These are phyloP conservation scores for Prunus fruticosa DNA, from an alignment of 306 rosid species.

Conservation along the genomic window DNA sequence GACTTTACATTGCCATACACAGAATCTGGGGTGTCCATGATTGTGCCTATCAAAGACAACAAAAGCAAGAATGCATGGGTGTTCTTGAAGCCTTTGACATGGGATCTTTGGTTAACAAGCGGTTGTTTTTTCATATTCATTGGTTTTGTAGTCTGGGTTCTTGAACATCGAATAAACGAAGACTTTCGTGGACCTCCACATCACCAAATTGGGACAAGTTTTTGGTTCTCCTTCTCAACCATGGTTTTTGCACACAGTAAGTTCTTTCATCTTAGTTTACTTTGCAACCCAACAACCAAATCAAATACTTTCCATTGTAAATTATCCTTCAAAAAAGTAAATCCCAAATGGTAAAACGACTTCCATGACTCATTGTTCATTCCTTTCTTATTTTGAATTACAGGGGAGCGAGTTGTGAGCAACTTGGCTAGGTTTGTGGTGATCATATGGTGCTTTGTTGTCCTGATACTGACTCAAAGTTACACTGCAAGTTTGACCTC, in stretches of 20 bases:
- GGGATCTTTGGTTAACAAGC: slow-evolving; percentile 27
- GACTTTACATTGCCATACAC: slow-evolving; percentile 36
- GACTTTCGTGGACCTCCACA: slow-evolving; percentile 25
- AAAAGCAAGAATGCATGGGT: slow-evolving; percentile 27
- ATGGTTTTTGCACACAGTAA: slow-evolving; percentile 14
- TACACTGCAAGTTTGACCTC: slow-evolving; percentile 24
- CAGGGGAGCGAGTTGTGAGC: slow-evolving; percentile 22
- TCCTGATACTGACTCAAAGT: slow-evolving; percentile 19
- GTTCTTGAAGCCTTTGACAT: slow-evolving; percentile 35
- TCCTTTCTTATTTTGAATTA: not conserved
- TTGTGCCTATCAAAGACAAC: slow-evolving; percentile 16
- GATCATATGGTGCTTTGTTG: slow-evolving; percentile 20
- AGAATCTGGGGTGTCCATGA: slow-evolving; percentile 21
- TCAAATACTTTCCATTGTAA: not conserved
- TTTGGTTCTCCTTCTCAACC: slow-evolving; percentile 16
- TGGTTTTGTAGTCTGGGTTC: slow-evolving; percentile 35
- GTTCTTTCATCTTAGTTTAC: not conserved
- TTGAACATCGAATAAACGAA: slow-evolving; percentile 33
- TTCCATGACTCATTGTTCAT: not conserved
- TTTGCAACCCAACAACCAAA: not conserved
- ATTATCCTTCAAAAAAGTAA: not conserved
- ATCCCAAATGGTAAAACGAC: no score
- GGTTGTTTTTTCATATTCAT: slow-evolving; percentile 27
- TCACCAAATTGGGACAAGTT: slow-evolving; percentile 23
- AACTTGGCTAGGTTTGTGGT: slow-evolving; percentile 18